Percentiles rank a stretch among this genome's conserved stretches.
Conservation (phyloP, 2,329 filamentous ascomycete species). For the Arthrobotrys sinensis region DNA sequence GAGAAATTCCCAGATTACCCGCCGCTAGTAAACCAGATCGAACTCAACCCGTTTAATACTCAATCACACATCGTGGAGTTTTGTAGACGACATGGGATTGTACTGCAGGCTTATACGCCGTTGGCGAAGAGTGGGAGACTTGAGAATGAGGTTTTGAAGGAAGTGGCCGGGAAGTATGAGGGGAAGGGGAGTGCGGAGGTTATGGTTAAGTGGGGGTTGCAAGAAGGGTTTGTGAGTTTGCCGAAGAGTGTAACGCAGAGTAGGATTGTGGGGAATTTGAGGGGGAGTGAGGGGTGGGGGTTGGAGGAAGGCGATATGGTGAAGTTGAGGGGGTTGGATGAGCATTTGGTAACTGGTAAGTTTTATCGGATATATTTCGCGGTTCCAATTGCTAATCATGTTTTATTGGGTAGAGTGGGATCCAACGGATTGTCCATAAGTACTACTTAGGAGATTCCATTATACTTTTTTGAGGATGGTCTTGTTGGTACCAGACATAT, state of each 20-base stretch:
- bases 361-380: constrained; percentile 62
- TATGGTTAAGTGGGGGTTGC: constrained; percentile 82
- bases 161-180: constrained; percentile 77
- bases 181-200: constrained; percentile 80
- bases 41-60: constrained; percentile 87
- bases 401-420: constrained; percentile 68
- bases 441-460: too few species aligned
- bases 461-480: too few species aligned
- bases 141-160: constrained; percentile 76
- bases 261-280: constrained; percentile 77
- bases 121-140: constrained; percentile 80
- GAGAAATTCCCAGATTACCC: constrained; percentile 74
- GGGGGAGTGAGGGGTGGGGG: constrained; percentile 73
- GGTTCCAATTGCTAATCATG: neutral
- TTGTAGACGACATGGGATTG: constrained; percentile 77
- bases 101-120: constrained; percentile 85
- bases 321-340: constrained; percentile 77
- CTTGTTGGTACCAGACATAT: too few species aligned
- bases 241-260: constrained; percentile 79
- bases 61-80: constrained; percentile 76
- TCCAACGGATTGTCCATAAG: constrained; percentile 68
- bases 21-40: constrained; percentile 84
- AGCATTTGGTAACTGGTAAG: constrained; percentile 81
- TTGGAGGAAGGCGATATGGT: constrained; percentile 77
- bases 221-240: constrained; percentile 80